Percentiles rank a stretch among this genome's conserved stretches.
Evolutionary conservation across 176 grass and related monocot species (phyloP).

Genomic region (Cocos nucifera): DNA sequence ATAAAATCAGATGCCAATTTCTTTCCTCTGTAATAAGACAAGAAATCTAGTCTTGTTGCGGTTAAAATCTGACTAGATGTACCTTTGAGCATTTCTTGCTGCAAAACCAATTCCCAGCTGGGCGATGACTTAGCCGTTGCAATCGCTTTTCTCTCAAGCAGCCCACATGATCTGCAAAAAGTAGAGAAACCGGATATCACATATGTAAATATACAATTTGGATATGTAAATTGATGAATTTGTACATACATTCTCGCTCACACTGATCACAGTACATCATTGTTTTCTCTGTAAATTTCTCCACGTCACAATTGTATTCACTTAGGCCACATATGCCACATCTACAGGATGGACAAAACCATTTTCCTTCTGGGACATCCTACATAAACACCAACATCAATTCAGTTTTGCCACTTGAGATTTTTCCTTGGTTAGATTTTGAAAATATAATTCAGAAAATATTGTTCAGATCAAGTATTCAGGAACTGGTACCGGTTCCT

Average conservation of each 20-base stretch:
- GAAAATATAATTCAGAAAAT: too few species aligned
- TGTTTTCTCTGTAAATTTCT: constrained; percentile 39
- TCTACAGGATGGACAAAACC: constrained; percentile 65
- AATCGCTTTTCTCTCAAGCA: constrained; percentile 34
- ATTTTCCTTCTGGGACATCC: constrained; percentile 48
- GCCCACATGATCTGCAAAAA: constrained; percentile 64
- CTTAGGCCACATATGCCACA: constrained; percentile 52
- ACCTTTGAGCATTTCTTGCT: constrained; percentile 57
- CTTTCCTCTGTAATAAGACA: background rate
- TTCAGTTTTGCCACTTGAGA: too few species aligned
- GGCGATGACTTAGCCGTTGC: constrained; percentile 23
- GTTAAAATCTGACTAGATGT: background rate
- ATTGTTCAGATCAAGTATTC: too few species aligned
- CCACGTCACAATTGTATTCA: constrained; percentile 40
- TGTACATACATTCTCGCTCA: constrained; percentile 65
- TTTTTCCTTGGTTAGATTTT: too few species aligned
- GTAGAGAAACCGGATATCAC: constrained; percentile 18
- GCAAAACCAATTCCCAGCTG: constrained; percentile 61
- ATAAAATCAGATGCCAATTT: constrained; percentile 11
- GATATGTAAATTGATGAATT: background rate
- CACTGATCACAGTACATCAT: constrained; percentile 68
- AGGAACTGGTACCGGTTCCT: too few species aligned
- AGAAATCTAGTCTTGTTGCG: background rate
- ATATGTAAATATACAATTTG: constrained; percentile 15
- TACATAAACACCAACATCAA: constrained; percentile 15